Base-by-base conservation (phyloP, 1,139 yeast genomes). In the Zhuliangozyma blackwelliae region DNA sequence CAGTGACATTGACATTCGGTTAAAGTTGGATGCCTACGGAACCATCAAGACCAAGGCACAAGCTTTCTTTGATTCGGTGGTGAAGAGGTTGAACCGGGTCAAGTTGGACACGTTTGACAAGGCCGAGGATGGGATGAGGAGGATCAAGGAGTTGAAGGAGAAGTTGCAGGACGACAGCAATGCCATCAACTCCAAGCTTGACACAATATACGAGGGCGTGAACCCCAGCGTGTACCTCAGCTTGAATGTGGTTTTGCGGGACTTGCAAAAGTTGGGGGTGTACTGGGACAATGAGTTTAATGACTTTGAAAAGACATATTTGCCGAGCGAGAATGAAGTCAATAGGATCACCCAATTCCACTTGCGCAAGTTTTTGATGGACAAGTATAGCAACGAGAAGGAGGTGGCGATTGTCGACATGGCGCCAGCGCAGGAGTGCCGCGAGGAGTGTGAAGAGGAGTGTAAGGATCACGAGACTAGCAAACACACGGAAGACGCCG, bases 261-360 rank as follows among this genome's bases (percentile, higher is more conserved):
- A 75, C 32, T 69, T 92, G 21, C 97, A 92, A 52, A 90, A 84
- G 43, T 65, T 82, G 35, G 94, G 95, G 5, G 90, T 88, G 20
- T 74, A 68, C 33, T 94, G 98, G 98, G 96, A 92, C 59, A 55
- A 63, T 22, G 96, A 85, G 41, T 89, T 94, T 52, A 73, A 77
- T 32, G 86, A 79, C n/a, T 89, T 92, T 61, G 97, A 87, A 45
- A 74, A 74, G 37, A 72, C 70, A 23, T 92, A 75, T 52, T 74
- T 92, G 42, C 97, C 97, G 0, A 81, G 95, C 11, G 98, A 94
- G 57, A 87, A 84, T 52, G 98, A 94, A 69, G 86, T 94, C 47
- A 83, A 96, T 7, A 72, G 89, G 43, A 85, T 92, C 33, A 90
- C 98, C 2, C 87, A 96, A 10, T 83, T 83, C 48, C 98, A 92